A percentile compares a stretch with the other conserved stretches of the same genome.
These are phyloP conservation scores for Staphylotrichum longicolle DNA, from an alignment of 495 filamentous ascomycete species.

Conservation along the genomic window DNA sequence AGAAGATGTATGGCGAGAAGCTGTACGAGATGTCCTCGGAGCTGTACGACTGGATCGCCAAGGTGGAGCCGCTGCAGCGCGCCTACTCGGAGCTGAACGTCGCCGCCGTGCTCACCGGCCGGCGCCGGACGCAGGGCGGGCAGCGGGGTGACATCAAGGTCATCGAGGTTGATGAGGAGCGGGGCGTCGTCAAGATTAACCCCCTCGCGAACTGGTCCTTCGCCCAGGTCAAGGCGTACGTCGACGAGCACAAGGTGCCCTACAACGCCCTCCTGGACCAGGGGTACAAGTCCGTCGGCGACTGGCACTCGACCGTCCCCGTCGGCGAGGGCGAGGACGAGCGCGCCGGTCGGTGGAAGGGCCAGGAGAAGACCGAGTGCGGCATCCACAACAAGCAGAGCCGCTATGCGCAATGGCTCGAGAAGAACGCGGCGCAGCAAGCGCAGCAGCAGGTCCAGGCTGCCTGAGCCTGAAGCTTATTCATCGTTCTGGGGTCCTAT, in stretches of 20 bases:
- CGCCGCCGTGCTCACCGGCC: slow-evolving; percentile 91
- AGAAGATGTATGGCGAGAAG: slow-evolving; percentile 71
- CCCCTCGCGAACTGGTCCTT: slow-evolving; percentile 97
- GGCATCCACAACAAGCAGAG: slow-evolving; percentile 97
- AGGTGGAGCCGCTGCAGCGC: slow-evolving; percentile 93
- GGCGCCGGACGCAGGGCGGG: slow-evolving; percentile 87
- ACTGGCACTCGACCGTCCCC: slow-evolving; percentile 95
- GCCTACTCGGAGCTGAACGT: slow-evolving; percentile 87
- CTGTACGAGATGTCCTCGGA: slow-evolving; percentile 86
- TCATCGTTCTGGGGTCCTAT: neutral
- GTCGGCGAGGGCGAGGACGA: slow-evolving; percentile 91
- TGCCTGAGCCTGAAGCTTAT: neutral
- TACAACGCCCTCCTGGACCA: slow-evolving; percentile 88
- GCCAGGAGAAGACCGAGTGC: slow-evolving; percentile 90
- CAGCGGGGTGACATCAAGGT: slow-evolving; percentile 85
- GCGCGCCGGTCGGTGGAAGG: slow-evolving; percentile 96
- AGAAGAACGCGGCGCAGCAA: slow-evolving; percentile 67
- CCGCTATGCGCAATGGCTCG: slow-evolving; percentile 81
- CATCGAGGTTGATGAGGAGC: slow-evolving; percentile 85
- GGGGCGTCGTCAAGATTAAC: slow-evolving; percentile 93
- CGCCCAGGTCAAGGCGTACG: slow-evolving; percentile 80
- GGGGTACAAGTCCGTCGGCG: slow-evolving; percentile 95
- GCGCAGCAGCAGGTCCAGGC: slow-evolving; percentile 15
- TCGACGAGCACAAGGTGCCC: slow-evolving; percentile 80
- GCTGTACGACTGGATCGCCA: slow-evolving; percentile 94